Conservation (phyloP, 306 rosid genomes). For the Herpetospermum pedunculosum region DNA sequence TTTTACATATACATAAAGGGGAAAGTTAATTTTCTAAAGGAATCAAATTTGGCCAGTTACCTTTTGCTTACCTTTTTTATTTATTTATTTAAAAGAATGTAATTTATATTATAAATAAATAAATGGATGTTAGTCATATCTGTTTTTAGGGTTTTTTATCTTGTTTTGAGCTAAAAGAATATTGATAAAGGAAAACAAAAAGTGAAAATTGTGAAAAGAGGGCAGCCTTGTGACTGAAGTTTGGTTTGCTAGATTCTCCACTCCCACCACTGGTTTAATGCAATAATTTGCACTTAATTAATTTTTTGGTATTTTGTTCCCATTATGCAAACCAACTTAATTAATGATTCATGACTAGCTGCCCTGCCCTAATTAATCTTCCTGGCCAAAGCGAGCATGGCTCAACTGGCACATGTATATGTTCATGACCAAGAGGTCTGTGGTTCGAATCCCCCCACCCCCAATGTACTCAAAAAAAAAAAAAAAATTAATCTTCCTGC, state of each 20-base stretch:
- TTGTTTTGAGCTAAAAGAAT: neutral
- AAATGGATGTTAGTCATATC: neutral
- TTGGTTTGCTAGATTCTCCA: slow-evolving; percentile 6
- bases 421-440: too few species aligned
- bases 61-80: neutral
- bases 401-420: too few species aligned
- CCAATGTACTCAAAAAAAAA: too few species aligned
- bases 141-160: neutral
- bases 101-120: neutral
- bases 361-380: neutral
- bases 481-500: too few species aligned
- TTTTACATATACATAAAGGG: neutral
- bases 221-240: neutral
- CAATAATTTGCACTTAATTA: neutral
- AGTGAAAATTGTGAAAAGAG: neutral
- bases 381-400: too few species aligned
- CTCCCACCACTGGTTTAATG: neutral
- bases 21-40: neutral
- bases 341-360: neutral
- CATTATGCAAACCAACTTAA: slow-evolving; percentile 4
- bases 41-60: neutral
- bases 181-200: neutral
- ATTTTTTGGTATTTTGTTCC: neutral
- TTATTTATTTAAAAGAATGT: too few species aligned
- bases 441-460: too few species aligned